These are phyloP conservation scores for Salix dunnii DNA, from an alignment of 345 rosid genomes.

Conservation along the genomic window DNA sequence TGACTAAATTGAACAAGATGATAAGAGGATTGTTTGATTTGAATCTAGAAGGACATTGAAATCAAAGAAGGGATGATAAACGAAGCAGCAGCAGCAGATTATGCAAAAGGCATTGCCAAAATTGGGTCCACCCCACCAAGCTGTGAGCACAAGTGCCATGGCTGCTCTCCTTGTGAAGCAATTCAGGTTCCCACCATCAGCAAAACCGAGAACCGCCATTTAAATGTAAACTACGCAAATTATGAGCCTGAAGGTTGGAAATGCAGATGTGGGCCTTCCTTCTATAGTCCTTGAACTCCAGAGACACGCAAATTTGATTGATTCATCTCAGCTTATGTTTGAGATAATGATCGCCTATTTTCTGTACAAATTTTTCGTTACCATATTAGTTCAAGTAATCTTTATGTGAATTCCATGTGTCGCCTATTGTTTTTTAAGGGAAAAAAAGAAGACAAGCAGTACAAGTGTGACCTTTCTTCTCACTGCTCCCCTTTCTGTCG, in stretches of 20 bases:
- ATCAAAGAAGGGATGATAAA: not conserved
- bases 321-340: too few species aligned
- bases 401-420: too few species aligned
- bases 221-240: constrained; percentile 54
- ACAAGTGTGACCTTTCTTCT: too few species aligned
- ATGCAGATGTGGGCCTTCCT: constrained; percentile 72
- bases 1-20: not conserved
- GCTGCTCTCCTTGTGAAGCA: constrained; percentile 78
- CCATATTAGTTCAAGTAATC: too few species aligned
- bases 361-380: not conserved
- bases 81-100: constrained; percentile 17
- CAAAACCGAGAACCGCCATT: constrained; percentile 19
- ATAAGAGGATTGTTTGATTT: not conserved
- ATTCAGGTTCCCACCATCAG: constrained; percentile 59
- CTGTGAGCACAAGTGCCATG: constrained; percentile 68
- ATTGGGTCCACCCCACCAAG: constrained; percentile 82
- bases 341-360: not conserved
- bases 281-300: constrained; percentile 43
- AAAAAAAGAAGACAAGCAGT: too few species aligned
- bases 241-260: constrained; percentile 88
- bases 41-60: constrained; percentile 12
- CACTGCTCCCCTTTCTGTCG: too few species aligned
- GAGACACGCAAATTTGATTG: too few species aligned
- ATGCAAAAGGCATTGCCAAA: constrained; percentile 25
- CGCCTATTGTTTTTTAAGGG: too few species aligned